phyloP scores from a whole-genome alignment of 768 basidiomycete genomes.

The Leucocoprinus birnbaumii region DNA sequence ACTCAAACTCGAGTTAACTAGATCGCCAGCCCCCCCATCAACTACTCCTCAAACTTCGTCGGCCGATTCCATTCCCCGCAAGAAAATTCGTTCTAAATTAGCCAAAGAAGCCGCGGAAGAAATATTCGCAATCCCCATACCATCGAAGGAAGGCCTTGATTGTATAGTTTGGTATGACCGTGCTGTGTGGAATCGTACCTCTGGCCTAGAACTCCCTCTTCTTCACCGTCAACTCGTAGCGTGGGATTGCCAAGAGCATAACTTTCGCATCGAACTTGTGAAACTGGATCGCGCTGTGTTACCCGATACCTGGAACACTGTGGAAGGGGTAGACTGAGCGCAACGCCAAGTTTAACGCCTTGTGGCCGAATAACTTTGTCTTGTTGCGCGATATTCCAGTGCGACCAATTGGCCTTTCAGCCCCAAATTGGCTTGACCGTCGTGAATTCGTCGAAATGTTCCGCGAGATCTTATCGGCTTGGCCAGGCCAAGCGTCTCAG shows the following conservation, averaged over 20 bases:
- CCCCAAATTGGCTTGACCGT: constrained; percentile 1
- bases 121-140: no score
- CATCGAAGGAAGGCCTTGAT: no score
- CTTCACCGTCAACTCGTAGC: not conserved
- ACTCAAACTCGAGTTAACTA: not conserved
- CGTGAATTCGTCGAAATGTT: constrained; percentile 5
- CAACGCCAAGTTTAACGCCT: not conserved
- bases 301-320: not conserved
- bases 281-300: constrained; percentile 11
- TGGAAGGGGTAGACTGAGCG: not conserved
- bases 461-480: not conserved
- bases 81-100: no score
- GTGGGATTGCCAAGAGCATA: constrained; percentile 16
- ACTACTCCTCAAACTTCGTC: not conserved
- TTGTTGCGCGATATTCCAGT: not conserved
- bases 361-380: constrained; percentile 3
- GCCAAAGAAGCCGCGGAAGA: no score
- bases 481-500: no score
- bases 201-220: no score
- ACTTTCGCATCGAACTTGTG: constrained; percentile 15
- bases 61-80: no score
- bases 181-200: no score
- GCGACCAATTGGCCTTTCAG: not conserved
- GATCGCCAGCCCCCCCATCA: not conserved
- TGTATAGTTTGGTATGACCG: no score